Evolutionary conservation across 2,329 filamentous ascomycete species (phyloP), one percentile per base, ranked within the genome.

Genomic region (Aphanoascus verrucosus): DNA sequence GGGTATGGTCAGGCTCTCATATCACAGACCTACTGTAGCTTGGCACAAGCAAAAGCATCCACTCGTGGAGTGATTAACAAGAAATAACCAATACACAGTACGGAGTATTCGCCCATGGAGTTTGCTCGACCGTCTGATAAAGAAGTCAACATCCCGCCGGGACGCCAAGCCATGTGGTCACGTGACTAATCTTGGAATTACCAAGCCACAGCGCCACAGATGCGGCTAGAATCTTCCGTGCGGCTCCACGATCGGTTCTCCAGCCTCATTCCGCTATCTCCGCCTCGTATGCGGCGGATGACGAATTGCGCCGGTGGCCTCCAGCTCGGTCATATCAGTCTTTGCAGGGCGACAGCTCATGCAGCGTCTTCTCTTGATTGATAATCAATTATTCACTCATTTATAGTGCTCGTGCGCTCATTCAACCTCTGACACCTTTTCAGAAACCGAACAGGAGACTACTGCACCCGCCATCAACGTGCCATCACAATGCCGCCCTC

Each of bases 221-320:
- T 46, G 43, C 28, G 50, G 50, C 50, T 47, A 34, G 50, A 53
- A 53, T 34, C 40, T 53, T 53, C 50, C 11, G 5, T 53, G 50
- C 12, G 50, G 50, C 50, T 46, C 50, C 34, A 28, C 23, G 23
- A 28, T 28, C 23, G 23, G 23, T 38, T 8, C 31, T 14, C 31
- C 50, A 44, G 49, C 49, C 40, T n/a, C 19, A 45, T 15, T 31
- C 20, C 2, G n/a, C n/a, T 34, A 14, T n/a, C 7, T 38, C 49
- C 12, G 14, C 49, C n/a, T n/a, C n/a, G 8, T 43, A 28, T 28
- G 23, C 23, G 23, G 23, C 41, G 6, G 40, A 52, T 52, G 49
- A 52, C 49, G 49, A 52, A 34, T 17, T 23, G 23, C 34, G 9
- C 49, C 45, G 49, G 37, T 23, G 40, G 38, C 49, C 40, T 51